Base-by-base conservation (phyloP, 2,329 filamentous ascomycete species). In the Podosphaera xanthii region DNA sequence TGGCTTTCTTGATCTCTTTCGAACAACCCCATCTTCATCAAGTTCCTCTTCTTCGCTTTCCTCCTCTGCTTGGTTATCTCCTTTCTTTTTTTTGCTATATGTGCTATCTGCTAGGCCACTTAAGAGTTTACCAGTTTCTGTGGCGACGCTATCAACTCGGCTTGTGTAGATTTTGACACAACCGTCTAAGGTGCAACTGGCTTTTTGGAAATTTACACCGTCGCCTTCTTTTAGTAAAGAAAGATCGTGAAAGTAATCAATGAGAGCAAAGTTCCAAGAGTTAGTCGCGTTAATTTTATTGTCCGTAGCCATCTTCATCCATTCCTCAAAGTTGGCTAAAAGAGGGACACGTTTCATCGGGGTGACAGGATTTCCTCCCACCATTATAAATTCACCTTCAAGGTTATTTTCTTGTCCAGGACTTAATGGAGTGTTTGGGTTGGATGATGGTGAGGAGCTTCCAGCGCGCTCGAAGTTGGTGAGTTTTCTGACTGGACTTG, bases 301-400 rank as follows among this genome's bases (percentile, higher is more conserved):
- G 74, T 98, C 92, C 14, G 92, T 97, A 1, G 92, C 92, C 89
- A 98, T 94, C 77, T 97, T 98, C 89, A 98, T 97, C 92, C 91
- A 97, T 70, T 98, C 92, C 71, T 98, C 92, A 67, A 97, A 98
- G 72, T 98, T 98, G 68, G 92, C 92, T 59, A 98, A 76, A 66
- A 98, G 86, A 0, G 92, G 92, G 35, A 95, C 87, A 62, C 90
- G 86, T 77, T 95, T 95, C 84, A 94, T 91, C 59, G 91, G 92
- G 61, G 92, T 96, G 59, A 94, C 85, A 44, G 85, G 87, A 63
- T 77, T 81, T 38, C 86, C 85, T 60, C 80, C 81, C 53, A 87
- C 84, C 66, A 82, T 77, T 62, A 82, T 74, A 61, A 81, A 76
- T 42, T 81, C 79, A 63, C 81, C 76, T 63, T 79, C 77, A 12